Evolutionary conservation across 768 basidiomycete genomes (phyloP).

Genomic region (Tricholoma sp.): DNA sequence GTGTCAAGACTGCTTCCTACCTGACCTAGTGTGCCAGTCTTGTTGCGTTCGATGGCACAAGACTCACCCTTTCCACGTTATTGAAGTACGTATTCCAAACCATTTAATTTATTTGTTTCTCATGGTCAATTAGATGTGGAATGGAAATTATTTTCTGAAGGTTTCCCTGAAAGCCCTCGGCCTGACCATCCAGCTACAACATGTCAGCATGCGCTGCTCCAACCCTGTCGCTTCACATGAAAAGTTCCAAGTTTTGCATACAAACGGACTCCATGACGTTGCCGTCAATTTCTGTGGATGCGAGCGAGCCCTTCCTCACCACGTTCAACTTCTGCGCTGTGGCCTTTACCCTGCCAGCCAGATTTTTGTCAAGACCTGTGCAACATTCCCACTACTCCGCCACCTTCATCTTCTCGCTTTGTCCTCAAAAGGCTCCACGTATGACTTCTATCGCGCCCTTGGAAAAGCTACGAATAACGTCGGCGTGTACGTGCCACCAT

Average conservation of each 20-base stretch:
- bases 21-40: neutral
- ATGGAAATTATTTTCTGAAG: neutral
- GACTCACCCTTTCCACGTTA: no score
- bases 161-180: slow-evolving; percentile 1
- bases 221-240: slow-evolving; percentile 4
- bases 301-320: neutral
- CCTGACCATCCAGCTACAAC: slow-evolving; percentile 11
- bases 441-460: slow-evolving; percentile 26
- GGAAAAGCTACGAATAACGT: slow-evolving; percentile 22
- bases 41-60: slow-evolving; percentile 13
- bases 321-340: slow-evolving; percentile 17
- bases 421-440: slow-evolving; percentile 23
- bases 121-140: slow-evolving; percentile 11
- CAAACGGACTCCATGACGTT: slow-evolving; percentile 16
- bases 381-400: slow-evolving; percentile 22
- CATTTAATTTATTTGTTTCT: neutral
- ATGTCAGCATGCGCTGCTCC: slow-evolving; percentile 3
- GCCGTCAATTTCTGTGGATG: slow-evolving; percentile 15
- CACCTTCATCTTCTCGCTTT: slow-evolving; percentile 21
- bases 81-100: neutral
- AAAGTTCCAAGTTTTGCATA: slow-evolving; percentile 10
- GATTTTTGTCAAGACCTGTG: slow-evolving; percentile 14
- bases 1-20: slow-evolving; percentile 8
- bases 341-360: slow-evolving; percentile 18
- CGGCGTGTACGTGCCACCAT: slow-evolving; percentile 5